Base-by-base conservation (phyloP, 192 early-diverging fungal species). In the Endogone sp. region DNA sequence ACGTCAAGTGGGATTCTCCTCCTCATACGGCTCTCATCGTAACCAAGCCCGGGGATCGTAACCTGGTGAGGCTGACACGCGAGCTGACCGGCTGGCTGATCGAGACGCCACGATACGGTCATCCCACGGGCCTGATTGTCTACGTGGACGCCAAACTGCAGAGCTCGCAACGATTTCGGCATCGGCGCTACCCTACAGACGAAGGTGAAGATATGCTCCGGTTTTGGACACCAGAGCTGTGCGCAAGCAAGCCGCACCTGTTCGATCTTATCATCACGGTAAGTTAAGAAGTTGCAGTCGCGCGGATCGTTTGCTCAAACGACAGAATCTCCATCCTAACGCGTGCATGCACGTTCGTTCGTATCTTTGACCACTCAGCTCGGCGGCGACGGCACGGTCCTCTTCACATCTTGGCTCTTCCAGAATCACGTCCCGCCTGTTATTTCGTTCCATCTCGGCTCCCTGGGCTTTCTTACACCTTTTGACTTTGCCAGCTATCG, bases 321-420 rank as follows among this genome's bases (percentile, higher is more conserved):
- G n/a, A n/a, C n/a, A n/a, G n/a, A n/a, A n/a, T n/a, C n/a, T n/a
- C n/a, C n/a, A n/a, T n/a, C n/a, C 56, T 56, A 56, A 56, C 56
- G n/a, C n/a, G 56, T n/a, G n/a, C n/a, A 56, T 20, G n/a, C n/a
- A 56, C 16, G 16, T 20, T 20, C n/a, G n/a, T 60, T 8, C 60
- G 4, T 60, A 27, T 11, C 44, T 54, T 1, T 49, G 9, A 16
- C 16, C 16, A 49, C 37, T 49, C 68, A 86, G 72, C 88, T 99
- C 72, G 96, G 96, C 49, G 97, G 96, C 24, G 95, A 99, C 82
- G 96, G 95, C 37, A 99, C 96, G 1, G 94, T 97, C 9, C 82
- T 97, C 27, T 98, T 90, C 74, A 92, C 94, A 28, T 91, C 93
- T 28, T 95, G 95, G 91, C 79, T 98, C 29, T 91, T 93, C 72